Evolutionary conservation across 768 basidiomycete genomes (phyloP), one percentile per base, ranked within the genome.

Genomic region (Austroboletus festivus): DNA sequence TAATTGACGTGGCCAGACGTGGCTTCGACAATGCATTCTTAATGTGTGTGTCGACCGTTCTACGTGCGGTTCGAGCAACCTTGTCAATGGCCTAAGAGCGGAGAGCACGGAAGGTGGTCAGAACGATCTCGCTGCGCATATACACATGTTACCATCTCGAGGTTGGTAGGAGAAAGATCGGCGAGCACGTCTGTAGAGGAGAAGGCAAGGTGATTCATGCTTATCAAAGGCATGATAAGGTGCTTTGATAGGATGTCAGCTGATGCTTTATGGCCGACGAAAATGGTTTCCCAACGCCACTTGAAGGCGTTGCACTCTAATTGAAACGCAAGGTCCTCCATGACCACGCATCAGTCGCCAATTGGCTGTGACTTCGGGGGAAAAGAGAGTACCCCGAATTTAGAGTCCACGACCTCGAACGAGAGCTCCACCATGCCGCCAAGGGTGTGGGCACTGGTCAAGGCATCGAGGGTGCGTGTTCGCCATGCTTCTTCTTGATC

Each of bases 281-380:
- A 78, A 63, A 75, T 78, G 15, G 82, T 77, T 65, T 90, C 86
- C 89, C 89, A 91, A 69, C 78, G 74, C 87, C 87, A 91, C 71
- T 79, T 82, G 67, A 87, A 85, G 9, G 68, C 62, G 20, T 76
- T 75, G 51, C 73, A 78, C 57, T 79, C 78, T 28, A 89, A 54
- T 56, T 78, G 74, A 48, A 88, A 74, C 4, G 85, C 77, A 21
- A 86, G 58, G 62, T 91, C 88, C 88, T 91, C 44, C 19, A 48
- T 40, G 44, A 38, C 53, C 50, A 52, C 46, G 33, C 34, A 34
- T 57, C 47, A 56, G 58, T 42, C n/a, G 38, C 19, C 31, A 46
- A 51, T 26, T 19, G 50, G 28, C 13, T 18, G 30, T 12, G 39
- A 48, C n/a, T 12, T 23, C 23, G n/a, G 37, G 46, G 45, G 22